Conservation (phyloP, 495 filamentous ascomycete species). For the Cryomyces minteri region DNA sequence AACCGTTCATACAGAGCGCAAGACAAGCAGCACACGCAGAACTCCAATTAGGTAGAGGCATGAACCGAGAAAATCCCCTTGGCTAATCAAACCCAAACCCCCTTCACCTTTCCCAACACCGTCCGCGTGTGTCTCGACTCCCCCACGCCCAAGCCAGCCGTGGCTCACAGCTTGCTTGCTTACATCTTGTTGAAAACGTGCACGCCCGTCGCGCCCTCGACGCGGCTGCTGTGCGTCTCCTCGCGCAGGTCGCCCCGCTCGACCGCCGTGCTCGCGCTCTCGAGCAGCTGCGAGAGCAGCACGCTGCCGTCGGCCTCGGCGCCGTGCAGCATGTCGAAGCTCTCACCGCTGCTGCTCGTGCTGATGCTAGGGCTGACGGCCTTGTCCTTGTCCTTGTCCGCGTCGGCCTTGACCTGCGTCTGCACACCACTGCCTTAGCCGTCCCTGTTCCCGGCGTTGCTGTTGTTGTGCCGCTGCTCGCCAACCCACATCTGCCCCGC, state of each 20-base stretch:
- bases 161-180: neutral
- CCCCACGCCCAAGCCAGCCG: no score
- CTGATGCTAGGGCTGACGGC: slow-evolving; percentile 17
- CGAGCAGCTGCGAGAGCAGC: slow-evolving; percentile 9
- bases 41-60: no score
- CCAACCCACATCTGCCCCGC: slow-evolving; percentile 40
- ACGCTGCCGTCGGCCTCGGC: slow-evolving; percentile 19
- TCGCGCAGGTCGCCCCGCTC: neutral
- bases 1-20: no score
- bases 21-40: no score
- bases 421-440: slow-evolving; percentile 25
- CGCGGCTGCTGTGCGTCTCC: neutral
- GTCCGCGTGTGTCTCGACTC: no score
- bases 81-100: no score
- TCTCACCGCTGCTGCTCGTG: slow-evolving; percentile 37
- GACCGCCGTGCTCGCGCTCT: slow-evolving; percentile 1
- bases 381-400: neutral
- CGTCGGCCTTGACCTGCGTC: neutral
- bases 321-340: slow-evolving; percentile 37
- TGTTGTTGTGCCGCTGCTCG: neutral
- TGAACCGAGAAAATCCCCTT: no score
- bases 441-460: slow-evolving; percentile 21
- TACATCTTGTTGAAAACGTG: neutral
- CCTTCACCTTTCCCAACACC: no score
- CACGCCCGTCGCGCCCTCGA: neutral